These are phyloP conservation scores for Coemansia interrupta DNA, from an alignment of 192 early-diverging fungal species.

Conservation along the genomic window DNA sequence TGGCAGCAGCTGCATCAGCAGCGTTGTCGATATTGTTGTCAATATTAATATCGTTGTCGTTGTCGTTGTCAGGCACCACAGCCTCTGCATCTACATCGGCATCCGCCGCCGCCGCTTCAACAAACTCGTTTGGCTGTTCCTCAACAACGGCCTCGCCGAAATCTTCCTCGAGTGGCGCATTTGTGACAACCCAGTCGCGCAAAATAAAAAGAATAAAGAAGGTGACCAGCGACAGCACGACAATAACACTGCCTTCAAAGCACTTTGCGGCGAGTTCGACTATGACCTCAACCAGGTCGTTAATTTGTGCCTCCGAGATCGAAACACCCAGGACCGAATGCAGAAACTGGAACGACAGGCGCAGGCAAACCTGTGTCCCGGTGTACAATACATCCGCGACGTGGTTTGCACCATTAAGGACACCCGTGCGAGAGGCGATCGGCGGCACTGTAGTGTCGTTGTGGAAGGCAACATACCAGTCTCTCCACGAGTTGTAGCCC, in stretches of 20 bases:
- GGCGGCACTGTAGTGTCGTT: constrained; percentile 15
- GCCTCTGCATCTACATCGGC: constrained; percentile 1
- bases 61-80: not conserved
- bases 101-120: constrained; percentile 4
- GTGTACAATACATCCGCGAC: constrained; percentile 26
- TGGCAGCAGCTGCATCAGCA: too few species aligned
- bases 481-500: constrained; percentile 34
- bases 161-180: constrained; percentile 31
- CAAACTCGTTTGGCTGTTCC: constrained; percentile 1
- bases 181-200: constrained; percentile 79
- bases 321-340: constrained; percentile 11
- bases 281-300: constrained; percentile 18
- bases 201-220: constrained; percentile 80
- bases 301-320: constrained; percentile 17
- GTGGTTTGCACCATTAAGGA: constrained; percentile 38
- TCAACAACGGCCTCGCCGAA: constrained; percentile 34
- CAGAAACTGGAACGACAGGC: constrained; percentile 12
- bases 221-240: constrained; percentile 67
- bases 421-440: constrained; percentile 38
- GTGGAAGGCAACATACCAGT: constrained; percentile 28
- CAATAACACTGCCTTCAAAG: constrained; percentile 84
- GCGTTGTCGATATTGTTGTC: too few species aligned
- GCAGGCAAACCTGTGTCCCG: constrained; percentile 15
- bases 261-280: constrained; percentile 60
- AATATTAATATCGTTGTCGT: too few species aligned